phyloP scores from a whole-genome alignment of 345 rosid genomes.

The Citrus maxima region DNA sequence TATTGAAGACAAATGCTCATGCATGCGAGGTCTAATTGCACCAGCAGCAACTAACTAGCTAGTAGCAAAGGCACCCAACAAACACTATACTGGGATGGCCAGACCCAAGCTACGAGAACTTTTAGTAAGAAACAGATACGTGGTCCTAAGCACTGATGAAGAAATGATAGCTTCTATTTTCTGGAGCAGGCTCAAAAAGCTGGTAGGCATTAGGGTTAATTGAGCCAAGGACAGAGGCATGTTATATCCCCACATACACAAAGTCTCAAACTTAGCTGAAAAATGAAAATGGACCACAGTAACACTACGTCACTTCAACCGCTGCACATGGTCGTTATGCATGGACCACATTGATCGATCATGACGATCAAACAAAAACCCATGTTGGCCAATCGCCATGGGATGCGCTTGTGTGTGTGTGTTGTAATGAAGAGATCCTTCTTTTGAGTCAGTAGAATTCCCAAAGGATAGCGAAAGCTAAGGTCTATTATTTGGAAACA shows the following conservation, averaged over 20 bases:
- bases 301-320: background rate
- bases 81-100: background rate
- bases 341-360: constrained; percentile 1
- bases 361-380: background rate
- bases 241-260: background rate
- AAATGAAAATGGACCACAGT: background rate
- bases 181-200: background rate
- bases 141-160: background rate
- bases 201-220: background rate
- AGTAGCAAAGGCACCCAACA: background rate
- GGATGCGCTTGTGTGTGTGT: background rate
- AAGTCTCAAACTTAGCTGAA: background rate
- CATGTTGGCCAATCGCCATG: background rate
- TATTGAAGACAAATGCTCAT: background rate
- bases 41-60: background rate
- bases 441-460: background rate
- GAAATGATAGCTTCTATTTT: background rate
- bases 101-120: background rate
- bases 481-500: constrained; percentile 11
- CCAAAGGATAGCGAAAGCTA: background rate
- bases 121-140: background rate
- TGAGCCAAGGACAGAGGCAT: background rate
- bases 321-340: background rate
- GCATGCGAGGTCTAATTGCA: background rate
- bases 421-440: background rate